Evolutionary conservation across 1,139 yeast genomes (phyloP).

Genomic region (Neolecta irregularis): DNA sequence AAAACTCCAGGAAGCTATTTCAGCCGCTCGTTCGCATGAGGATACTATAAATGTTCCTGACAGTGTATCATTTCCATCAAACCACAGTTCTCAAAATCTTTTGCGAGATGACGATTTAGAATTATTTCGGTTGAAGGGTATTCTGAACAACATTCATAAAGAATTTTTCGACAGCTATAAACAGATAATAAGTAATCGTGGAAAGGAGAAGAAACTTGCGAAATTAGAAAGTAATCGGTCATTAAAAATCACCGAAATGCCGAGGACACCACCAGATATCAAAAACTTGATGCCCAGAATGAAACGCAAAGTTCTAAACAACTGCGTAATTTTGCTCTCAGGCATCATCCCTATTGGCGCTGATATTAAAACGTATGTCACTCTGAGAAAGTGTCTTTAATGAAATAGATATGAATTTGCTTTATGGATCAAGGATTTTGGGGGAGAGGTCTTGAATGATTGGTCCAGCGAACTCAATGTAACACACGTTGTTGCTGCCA

Average conservation of each 20-base stretch:
- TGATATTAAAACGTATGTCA: conserved; percentile 40
- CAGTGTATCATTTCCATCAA: no score
- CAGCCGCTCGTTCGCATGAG: conserved; percentile 27
- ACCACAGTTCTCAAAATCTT: conserved; percentile 24
- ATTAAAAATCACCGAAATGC: conserved; percentile 2
- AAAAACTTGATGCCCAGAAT: conserved; percentile 54
- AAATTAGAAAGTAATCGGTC: neutral
- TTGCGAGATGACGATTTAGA: conserved; percentile 73
- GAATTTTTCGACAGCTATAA: conserved; percentile 43
- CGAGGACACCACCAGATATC: conserved; percentile 21
- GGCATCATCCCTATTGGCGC: conserved; percentile 76
- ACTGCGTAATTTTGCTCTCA: conserved; percentile 60
- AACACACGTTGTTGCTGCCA: conserved; percentile 76
- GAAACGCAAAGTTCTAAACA: conserved; percentile 52
- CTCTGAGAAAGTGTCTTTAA: neutral
- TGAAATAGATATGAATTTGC: conserved; percentile 47
- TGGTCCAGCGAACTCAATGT: conserved; percentile 56
- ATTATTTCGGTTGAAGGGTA: conserved; percentile 45
- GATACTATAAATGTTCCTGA: no score
- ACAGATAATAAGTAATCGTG: conserved; percentile 10
- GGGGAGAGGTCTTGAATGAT: conserved; percentile 68
- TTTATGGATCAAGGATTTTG: conserved; percentile 82
- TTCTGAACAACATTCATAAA: conserved; percentile 46
- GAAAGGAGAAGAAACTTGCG: conserved; percentile 14
- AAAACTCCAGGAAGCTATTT: conserved; percentile 60